Base-by-base conservation (phyloP, 345 rosid species). In the Eucalyptus tenuipes region DNA sequence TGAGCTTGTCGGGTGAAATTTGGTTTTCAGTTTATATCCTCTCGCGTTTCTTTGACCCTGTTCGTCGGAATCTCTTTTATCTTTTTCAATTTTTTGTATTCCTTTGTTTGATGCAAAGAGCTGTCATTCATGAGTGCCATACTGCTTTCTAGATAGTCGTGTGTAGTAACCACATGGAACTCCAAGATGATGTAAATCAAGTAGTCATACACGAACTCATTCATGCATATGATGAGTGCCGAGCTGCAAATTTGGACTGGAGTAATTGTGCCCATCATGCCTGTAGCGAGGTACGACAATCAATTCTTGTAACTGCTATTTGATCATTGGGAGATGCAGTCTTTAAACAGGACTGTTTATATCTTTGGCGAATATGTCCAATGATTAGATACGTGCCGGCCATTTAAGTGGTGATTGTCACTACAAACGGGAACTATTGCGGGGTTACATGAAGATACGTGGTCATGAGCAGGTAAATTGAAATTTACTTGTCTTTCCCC, bases 331-430 rank as follows among this genome's bases (percentile, higher is more conserved):
- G 22, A 64, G 44, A 64, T 85, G 88, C 59, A 45, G 50, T 86
- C 64, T 49, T 86, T 86, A n/a, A 29, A 6, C n/a, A 9, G 87
- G 64, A 31, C 27, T 22, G 31, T 17, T 86, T n/a, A 49, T 86
- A 20, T 88, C 82, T 17, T 33, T 44, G 59, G 33, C 79, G 68
- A 42, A 25, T 86, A 53, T 66, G 79, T 40, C 53, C 5, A 44
- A 88, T 91, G 95, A 99, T 89, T 91, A 98, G 99, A 97, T 98
- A 88, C 97, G 99, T 64, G 99, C 99, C 42, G 94, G 94, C 85
- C 98, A 97, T 93, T 91, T 97, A 84, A 98, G 99, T 50, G 99
- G 99, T 5, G 98, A 98, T 93, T 97, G 99, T 84, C 98, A 98
- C 93, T 98, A 89, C 93, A 96, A 98, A 90, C 93, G 98, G 61